Evolutionary conservation across 352 stramenopile genomes (phyloP).

Genomic region (Phytophthora pisi): DNA sequence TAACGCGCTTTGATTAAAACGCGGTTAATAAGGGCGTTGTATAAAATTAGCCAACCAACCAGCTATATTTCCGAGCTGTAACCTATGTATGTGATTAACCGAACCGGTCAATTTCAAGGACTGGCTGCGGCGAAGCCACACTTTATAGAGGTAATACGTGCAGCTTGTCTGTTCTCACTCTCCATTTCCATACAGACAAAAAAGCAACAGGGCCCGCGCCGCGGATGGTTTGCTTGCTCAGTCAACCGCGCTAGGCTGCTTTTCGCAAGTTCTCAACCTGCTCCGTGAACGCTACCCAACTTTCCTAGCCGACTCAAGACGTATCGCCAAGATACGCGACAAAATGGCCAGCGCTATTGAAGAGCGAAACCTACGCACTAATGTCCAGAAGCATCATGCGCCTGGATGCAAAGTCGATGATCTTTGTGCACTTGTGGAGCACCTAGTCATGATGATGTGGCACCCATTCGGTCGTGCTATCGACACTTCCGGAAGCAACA

Average conservation of each 20-base stretch:
- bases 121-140: too few species aligned
- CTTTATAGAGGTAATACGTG: too few species aligned
- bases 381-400: background rate
- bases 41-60: too few species aligned
- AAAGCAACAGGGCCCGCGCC: too few species aligned
- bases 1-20: too few species aligned
- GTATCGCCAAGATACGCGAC: background rate
- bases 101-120: too few species aligned
- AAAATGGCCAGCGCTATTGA: background rate
- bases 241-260: background rate
- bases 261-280: background rate
- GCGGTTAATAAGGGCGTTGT: too few species aligned
- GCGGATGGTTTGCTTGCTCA: too few species aligned
- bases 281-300: background rate
- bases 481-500: constrained; percentile 1
- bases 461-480: constrained; percentile 6
- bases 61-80: too few species aligned
- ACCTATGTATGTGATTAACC: too few species aligned
- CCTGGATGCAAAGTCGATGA: background rate
- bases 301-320: background rate
- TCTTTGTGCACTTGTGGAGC: background rate
- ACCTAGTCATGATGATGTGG: constrained; percentile 5
- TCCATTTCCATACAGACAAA: too few species aligned
- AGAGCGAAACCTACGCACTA: background rate
- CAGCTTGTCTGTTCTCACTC: too few species aligned